These are phyloP conservation scores for Casuarina glauca DNA, from an alignment of 306 rosid genomes.

Conservation along the genomic window DNA sequence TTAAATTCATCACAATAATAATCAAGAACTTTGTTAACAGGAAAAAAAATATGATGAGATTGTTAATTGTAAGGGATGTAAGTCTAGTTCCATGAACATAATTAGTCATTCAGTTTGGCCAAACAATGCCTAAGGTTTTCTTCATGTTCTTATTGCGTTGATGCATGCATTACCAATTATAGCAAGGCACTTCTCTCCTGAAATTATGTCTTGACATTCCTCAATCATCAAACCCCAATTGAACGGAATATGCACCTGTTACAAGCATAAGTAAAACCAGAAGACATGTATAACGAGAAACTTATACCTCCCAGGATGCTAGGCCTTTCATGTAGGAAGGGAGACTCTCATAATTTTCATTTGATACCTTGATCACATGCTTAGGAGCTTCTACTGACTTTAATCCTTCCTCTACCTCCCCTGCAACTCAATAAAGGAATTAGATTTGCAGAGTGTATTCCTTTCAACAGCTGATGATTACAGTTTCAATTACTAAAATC, in stretches of 20 bases:
- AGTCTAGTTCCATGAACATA: neutral
- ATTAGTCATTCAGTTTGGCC: neutral
- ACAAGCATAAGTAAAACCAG: conserved; percentile 6
- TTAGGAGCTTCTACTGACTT: conserved; percentile 37
- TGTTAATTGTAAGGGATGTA: neutral
- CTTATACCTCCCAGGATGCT: conserved; percentile 85
- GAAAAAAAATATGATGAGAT: neutral
- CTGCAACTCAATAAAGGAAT: conserved; percentile 27
- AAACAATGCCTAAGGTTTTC: neutral
- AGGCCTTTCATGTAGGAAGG: conserved; percentile 80
- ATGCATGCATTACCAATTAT: neutral
- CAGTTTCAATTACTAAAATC: conserved; percentile 33
- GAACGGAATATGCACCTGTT: neutral
- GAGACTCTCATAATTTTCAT: conserved; percentile 71
- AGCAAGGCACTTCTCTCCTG: neutral
- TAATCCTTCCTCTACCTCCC: conserved; percentile 32
- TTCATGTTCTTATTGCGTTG: neutral
- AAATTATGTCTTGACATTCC: neutral
- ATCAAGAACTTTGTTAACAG: neutral
- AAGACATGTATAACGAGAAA: conserved; percentile 19
- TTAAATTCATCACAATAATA: neutral
- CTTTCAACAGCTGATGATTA: neutral
- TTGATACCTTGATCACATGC: conserved; percentile 40
- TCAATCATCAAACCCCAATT: neutral
- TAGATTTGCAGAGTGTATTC: neutral